Conservation (phyloP, 2,329 filamentous ascomycete species). For the Diaporthe citrichinensis region DNA sequence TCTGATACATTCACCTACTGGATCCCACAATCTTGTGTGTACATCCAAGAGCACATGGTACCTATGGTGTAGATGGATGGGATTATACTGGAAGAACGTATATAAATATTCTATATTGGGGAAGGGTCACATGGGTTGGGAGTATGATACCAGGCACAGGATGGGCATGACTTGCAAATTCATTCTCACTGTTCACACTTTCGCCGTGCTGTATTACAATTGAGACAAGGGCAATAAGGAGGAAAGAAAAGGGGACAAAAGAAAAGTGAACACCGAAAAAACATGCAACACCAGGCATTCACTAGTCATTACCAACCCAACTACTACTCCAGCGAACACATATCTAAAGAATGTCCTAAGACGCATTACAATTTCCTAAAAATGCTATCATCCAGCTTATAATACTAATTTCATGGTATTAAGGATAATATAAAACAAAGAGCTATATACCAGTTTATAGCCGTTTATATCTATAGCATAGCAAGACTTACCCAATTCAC, state of each 20-base stretch:
- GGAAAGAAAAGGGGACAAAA: not conserved
- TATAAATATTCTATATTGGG: not conserved
- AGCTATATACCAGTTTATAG: no score
- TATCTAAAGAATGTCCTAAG: no score
- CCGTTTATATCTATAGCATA: no score
- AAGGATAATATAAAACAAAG: no score
- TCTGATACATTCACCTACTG: conserved; percentile 43
- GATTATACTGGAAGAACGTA: not conserved
- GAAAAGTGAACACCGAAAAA: not conserved
- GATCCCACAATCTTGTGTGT: not conserved
- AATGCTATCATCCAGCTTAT: no score
- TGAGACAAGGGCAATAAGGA: not conserved
- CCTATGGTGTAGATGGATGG: not conserved
- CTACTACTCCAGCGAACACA: not conserved
- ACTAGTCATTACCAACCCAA: conserved; percentile 10
- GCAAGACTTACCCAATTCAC: no score
- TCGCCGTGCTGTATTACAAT: not conserved
- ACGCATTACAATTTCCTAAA: no score
- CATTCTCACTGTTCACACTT: not conserved
- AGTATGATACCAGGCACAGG: conserved; percentile 18
- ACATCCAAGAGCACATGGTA: not conserved
- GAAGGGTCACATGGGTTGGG: not conserved
- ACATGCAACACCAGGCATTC: conserved; percentile 21
- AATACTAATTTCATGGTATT: no score
- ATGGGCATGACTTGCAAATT: conserved; percentile 4